These are phyloP conservation scores for Nymphaea colorata DNA, from an alignment of 164 flowering plant genomes.

Conservation along the genomic window DNA sequence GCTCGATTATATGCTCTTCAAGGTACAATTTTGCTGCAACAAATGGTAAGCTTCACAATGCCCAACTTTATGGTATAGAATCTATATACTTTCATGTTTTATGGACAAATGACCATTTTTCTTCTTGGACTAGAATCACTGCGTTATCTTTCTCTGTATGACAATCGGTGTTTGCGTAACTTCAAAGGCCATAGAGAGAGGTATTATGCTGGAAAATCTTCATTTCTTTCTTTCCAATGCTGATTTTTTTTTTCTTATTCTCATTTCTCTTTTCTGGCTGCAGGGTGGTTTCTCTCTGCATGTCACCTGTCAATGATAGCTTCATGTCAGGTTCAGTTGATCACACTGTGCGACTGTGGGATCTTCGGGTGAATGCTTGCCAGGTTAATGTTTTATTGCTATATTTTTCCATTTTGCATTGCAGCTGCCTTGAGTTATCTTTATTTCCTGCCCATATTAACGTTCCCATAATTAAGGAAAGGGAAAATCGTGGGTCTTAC, in stretches of 20 bases:
- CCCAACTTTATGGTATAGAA: neutral
- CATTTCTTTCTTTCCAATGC: too few relatives aligned
- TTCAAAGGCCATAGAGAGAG: slow-evolving; percentile 96
- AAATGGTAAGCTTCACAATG: slow-evolving; percentile 40
- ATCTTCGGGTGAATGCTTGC: slow-evolving; percentile 96
- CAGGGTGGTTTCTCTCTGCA: slow-evolving; percentile 90
- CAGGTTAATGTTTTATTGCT: slow-evolving; percentile 48
- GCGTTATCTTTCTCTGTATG: slow-evolving; percentile 92
- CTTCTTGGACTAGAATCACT: slow-evolving; percentile 51
- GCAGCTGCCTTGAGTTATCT: too few relatives aligned
- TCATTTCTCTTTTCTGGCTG: slow-evolving; percentile 1
- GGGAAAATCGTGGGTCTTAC: too few relatives aligned
- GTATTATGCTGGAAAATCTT: slow-evolving; percentile 20
- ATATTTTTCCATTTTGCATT: neutral
- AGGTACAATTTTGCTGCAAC: slow-evolving; percentile 56
- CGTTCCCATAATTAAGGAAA: too few relatives aligned
- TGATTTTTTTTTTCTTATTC: too few relatives aligned
- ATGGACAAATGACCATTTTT: neutral
- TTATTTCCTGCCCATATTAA: too few relatives aligned
- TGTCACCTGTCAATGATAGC: slow-evolving; percentile 97
- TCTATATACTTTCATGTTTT: neutral
- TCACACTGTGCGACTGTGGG: slow-evolving; percentile 92
- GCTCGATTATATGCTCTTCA: slow-evolving; percentile 89
- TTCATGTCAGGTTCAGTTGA: slow-evolving; percentile 99
- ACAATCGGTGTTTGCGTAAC: slow-evolving; percentile 92